A percentile compares a stretch with the other conserved stretches of the same genome.
Evolutionary conservation across 148 eudicot genomes (phyloP).

Genomic region (Vaccinium darrowii): DNA sequence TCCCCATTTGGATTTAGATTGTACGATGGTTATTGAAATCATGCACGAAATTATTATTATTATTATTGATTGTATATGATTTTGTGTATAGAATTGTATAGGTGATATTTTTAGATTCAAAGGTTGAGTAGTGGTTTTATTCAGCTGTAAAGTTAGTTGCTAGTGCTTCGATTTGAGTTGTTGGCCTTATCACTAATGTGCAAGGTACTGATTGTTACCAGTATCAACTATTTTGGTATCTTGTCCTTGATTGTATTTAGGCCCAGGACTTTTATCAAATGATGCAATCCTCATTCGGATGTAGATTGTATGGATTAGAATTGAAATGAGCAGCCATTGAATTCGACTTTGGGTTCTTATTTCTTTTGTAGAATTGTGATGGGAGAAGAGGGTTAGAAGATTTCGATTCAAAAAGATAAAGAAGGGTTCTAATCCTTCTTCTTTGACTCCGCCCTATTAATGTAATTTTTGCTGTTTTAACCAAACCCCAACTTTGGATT

Average conservation of each 20-base stretch:
- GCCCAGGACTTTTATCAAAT: neutral
- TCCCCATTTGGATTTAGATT: constrained; percentile 43
- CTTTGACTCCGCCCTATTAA: constrained; percentile 10
- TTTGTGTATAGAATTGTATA: neutral
- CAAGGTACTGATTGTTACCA: too few species aligned
- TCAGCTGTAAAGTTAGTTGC: neutral
- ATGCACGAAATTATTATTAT: neutral
- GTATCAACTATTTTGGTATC: neutral
- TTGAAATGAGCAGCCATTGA: neutral
- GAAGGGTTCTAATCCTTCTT: constrained; percentile 17
- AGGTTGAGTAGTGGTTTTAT: neutral
- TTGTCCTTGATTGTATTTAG: neutral
- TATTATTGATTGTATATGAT: too few species aligned
- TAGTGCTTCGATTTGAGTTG: neutral
- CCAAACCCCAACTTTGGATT: constrained; percentile 39
- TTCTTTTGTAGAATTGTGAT: neutral
- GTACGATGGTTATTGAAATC: neutral
- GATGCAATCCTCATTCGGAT: neutral
- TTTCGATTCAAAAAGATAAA: constrained; percentile 32
- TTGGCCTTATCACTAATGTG: neutral
- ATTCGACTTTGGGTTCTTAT: neutral
- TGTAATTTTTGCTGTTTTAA: constrained; percentile 42
- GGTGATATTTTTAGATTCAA: neutral
- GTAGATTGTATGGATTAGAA: neutral
- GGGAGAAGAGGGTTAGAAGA: constrained; percentile 15